These are phyloP conservation scores for Pseudonitzschia delicatissima DNA, from an alignment of 108 stramenopile species.

Conservation along the genomic window DNA sequence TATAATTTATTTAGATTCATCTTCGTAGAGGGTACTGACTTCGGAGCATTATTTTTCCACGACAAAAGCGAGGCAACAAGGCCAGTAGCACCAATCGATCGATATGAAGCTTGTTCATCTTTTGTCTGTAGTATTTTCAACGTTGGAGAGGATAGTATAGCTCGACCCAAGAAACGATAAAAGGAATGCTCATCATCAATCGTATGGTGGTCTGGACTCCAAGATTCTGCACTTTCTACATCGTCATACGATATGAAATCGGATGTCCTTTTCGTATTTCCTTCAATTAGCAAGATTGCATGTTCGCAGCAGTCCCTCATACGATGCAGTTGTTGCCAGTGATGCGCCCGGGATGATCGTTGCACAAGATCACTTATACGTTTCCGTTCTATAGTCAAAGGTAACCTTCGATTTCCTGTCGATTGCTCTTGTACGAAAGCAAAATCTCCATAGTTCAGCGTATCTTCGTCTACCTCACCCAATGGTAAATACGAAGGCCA, in stretches of 20 bases:
- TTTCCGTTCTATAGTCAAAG: slow-evolving; percentile 30
- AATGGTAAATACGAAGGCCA: slow-evolving; percentile 18
- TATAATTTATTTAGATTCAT: slow-evolving; percentile 3
- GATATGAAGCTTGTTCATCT: slow-evolving; percentile 27
- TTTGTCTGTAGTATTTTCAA: slow-evolving; percentile 28
- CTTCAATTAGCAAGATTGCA: slow-evolving; percentile 32
- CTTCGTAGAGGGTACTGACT: neutral
- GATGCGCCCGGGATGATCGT: slow-evolving; percentile 22
- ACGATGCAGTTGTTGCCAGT: slow-evolving; percentile 34
- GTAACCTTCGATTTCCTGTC: neutral
- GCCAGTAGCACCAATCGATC: slow-evolving; percentile 33
- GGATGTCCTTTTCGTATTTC: slow-evolving; percentile 12
- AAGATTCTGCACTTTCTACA: slow-evolving; percentile 10
- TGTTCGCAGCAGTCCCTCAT: slow-evolving; percentile 28
- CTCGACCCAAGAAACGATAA: slow-evolving; percentile 22
- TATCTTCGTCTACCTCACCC: slow-evolving; percentile 19
- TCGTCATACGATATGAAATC: slow-evolving; percentile 14
- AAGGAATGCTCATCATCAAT: slow-evolving; percentile 30
- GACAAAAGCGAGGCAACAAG: slow-evolving; percentile 19
- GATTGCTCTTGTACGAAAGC: slow-evolving; percentile 2
- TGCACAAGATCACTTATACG: slow-evolving; percentile 33
- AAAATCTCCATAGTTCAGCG: slow-evolving; percentile 33
- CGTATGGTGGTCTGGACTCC: slow-evolving; percentile 17
- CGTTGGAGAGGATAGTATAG: slow-evolving; percentile 14
- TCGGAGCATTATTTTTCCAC: neutral